Base-by-base conservation (phyloP, 768 basidiomycete genomes). In the Mycena rosella region DNA sequence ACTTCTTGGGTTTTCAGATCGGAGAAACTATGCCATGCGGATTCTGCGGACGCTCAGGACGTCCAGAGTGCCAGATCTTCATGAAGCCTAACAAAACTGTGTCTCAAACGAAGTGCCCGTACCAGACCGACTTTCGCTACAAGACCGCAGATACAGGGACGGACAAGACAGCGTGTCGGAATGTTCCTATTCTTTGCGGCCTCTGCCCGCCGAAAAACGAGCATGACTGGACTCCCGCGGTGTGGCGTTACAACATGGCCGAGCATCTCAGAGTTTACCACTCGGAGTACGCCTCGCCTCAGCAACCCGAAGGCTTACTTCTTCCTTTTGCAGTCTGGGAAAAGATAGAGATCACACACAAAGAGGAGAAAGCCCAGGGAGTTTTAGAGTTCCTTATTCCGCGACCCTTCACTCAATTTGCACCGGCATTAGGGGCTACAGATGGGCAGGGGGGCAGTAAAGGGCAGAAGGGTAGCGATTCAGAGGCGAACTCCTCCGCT, bases 201-300 rank as follows among this genome's bases (percentile, higher is more conserved):
- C 48, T 60, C 5, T 60, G 58, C 32, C 22, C 45, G 2, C 24
- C 11, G 1, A 30, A 45, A 4, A 2, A 18, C 4, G 40, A 26
- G 11, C 44, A 27, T 5, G 30, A 53, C 13, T 27, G 30, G 1
- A 47, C 34, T 3, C 51, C 51, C 3, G 61, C 40, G 3, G 38
- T 63, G 1, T 63, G 61, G 61, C 51, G 61, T 18, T 63, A 63
- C 24, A 63, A 63, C 30, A 63, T 63, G 61, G 5, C 60, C 11
- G 13, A 61, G n/a, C 60, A 61, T 32, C 24, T 61, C 34, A 29
- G 18, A 3, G 32, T 30, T 0, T 7, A 42, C 6, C 61, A 63
- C 27, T 22, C 51, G 2, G 61, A 63, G 18, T 63, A 63, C 27
- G 36, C 51, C 0, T 63, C 61, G 18, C 61, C 51, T 8, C 13